These are phyloP conservation scores for Allomyces arbusculus DNA, from an alignment of 192 early-diverging fungal genomes.

Conservation along the genomic window DNA sequence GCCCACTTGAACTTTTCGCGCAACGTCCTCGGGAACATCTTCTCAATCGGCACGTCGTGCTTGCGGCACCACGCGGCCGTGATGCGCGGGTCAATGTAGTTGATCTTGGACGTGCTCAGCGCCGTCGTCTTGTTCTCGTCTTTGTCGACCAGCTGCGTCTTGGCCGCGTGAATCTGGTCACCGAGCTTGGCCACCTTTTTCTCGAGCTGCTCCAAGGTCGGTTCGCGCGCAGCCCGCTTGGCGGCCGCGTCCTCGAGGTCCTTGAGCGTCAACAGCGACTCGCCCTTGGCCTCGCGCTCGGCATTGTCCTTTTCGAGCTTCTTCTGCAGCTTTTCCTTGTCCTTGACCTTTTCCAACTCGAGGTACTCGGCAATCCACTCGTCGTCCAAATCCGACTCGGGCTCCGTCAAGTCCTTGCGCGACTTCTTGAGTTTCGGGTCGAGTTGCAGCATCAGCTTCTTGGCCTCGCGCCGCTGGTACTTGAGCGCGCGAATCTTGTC, in stretches of 20 bases:
- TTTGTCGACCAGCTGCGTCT: conserved; percentile 67
- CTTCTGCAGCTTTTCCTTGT: conserved; percentile 37
- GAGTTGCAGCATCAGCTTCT: conserved; percentile 41
- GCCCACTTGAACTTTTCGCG: conserved; percentile 97
- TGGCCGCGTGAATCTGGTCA: conserved; percentile 49
- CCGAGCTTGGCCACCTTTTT: conserved; percentile 46
- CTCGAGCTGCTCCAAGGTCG: conserved; percentile 48
- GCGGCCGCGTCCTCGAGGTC: not conserved
- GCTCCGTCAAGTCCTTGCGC: conserved; percentile 34
- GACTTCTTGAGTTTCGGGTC: conserved; percentile 65
- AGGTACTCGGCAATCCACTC: conserved; percentile 53
- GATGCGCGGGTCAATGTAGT: conserved; percentile 97
- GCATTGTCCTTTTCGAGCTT: conserved; percentile 70
- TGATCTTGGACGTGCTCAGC: conserved; percentile 88
- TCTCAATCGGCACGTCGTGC: conserved; percentile 69
- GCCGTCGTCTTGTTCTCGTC: conserved; percentile 94
- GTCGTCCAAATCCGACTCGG: conserved; percentile 55
- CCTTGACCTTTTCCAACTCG: conserved; percentile 37
- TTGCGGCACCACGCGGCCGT: conserved; percentile 82
- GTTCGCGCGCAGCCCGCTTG: not conserved
- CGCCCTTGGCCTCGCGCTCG: conserved; percentile 40
- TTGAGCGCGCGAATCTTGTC: conserved; percentile 76
- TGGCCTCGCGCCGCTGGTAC: conserved; percentile 60
- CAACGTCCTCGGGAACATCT: conserved; percentile 76
- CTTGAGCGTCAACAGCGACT: conserved; percentile 12